Conservation (phyloP, 306 rosid species). For the Pachyrhizus erosus region DNA sequence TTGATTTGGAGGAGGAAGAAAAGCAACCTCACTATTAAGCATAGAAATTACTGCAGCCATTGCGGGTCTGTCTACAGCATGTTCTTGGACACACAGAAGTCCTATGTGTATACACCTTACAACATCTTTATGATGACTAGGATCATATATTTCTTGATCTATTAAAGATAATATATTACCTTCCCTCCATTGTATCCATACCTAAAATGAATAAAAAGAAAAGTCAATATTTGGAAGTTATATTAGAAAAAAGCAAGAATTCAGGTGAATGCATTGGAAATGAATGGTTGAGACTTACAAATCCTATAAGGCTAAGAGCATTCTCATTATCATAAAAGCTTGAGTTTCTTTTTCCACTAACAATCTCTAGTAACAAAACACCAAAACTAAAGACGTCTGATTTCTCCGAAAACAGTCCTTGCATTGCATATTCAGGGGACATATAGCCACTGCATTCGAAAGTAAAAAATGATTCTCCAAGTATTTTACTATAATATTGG, state of each 20-base stretch:
- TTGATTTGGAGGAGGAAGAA: background rate
- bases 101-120: background rate
- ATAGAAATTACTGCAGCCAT: background rate
- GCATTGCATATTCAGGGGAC: background rate
- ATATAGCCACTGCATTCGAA: background rate
- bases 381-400: background rate
- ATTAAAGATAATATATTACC: background rate
- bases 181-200: background rate
- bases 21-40: background rate
- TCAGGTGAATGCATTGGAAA: background rate
- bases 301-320: background rate
- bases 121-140: background rate
- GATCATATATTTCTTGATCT: background rate
- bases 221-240: background rate
- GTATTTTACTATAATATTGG: background rate
- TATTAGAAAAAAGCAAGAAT: background rate
- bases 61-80: background rate
- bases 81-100: background rate
- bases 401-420: background rate
- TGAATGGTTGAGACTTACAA: background rate
- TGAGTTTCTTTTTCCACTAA: background rate
- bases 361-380: background rate
- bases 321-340: background rate
- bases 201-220: background rate
- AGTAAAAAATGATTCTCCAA: background rate